These are phyloP conservation scores for Fusarium succisae DNA, from an alignment of 2,329 filamentous ascomycete genomes.

Conservation along the genomic window DNA sequence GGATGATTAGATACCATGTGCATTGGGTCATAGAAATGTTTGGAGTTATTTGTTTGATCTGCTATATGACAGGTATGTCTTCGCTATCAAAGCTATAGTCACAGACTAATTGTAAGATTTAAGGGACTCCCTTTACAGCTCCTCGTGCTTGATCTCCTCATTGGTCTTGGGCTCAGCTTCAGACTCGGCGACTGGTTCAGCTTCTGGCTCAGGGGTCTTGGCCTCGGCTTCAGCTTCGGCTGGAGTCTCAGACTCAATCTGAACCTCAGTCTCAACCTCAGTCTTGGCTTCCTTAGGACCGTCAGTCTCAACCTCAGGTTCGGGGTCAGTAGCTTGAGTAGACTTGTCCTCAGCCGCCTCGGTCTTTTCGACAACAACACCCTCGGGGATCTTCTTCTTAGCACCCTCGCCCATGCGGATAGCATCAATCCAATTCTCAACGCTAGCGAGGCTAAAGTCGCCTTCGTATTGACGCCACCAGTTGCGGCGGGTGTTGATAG, in stretches of 20 bases:
- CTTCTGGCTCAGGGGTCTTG: conserved; percentile 33
- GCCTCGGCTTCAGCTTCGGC: conserved; percentile 26
- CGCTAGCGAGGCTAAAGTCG: conserved; percentile 65
- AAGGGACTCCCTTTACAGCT: conserved; percentile 52
- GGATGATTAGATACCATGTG: conserved; percentile 48
- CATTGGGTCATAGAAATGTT: conserved; percentile 19
- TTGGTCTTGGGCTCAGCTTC: conserved; percentile 43
- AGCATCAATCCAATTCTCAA: conserved; percentile 91
- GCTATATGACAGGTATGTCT: conserved; percentile 36
- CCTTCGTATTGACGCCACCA: conserved; percentile 85
- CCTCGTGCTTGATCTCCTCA: conserved; percentile 55
- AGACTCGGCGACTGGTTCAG: conserved; percentile 26
- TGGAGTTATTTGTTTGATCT: conserved; percentile 38
- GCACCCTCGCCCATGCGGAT: conserved; percentile 87
- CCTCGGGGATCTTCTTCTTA: conserved; percentile 78
- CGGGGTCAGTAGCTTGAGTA: conserved; percentile 40
- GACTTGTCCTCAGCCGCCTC: conserved; percentile 8
- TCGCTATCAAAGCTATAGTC: conserved; percentile 23
- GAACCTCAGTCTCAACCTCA: conserved; percentile 34
- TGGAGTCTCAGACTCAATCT: conserved; percentile 20
- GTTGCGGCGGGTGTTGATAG: conserved; percentile 82
- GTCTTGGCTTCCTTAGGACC: conserved; percentile 39
- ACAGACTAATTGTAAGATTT: conserved; percentile 33
- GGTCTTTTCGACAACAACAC: conserved; percentile 57
- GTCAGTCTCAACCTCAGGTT: conserved; percentile 38